phyloP scores from a whole-genome alignment of 306 rosid genomes.

The Carpinus fangiana region DNA sequence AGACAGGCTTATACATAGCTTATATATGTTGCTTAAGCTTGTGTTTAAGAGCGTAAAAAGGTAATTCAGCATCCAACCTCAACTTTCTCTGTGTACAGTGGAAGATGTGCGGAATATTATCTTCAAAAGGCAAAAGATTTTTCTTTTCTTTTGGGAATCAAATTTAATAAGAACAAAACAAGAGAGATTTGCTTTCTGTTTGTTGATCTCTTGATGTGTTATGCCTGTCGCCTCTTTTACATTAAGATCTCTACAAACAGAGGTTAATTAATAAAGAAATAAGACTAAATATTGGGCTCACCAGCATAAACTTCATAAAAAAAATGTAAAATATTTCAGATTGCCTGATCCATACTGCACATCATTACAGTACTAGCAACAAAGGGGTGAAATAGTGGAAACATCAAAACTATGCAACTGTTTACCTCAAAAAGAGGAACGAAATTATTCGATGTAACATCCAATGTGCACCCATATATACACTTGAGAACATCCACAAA shows the following conservation, averaged over 20 bases:
- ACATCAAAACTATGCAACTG: neutral
- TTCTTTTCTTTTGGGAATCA: neutral
- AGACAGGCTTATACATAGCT: too few relatives aligned
- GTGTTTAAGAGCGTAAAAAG: neutral
- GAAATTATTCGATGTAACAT: slow-evolving; percentile 49
- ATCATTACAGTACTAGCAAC: slow-evolving; percentile 7
- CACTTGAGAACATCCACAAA: slow-evolving; percentile 64
- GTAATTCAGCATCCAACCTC: neutral
- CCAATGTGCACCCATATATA: slow-evolving; percentile 44
- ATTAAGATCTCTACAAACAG: neutral
- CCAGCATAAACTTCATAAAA: slow-evolving; percentile 15
- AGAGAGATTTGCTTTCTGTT: neutral
- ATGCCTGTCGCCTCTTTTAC: neutral
- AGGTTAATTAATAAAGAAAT: neutral
- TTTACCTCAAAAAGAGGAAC: slow-evolving; percentile 70
- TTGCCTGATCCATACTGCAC: slow-evolving; percentile 17
- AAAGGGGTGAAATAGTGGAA: slow-evolving; percentile 1
- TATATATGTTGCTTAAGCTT: neutral
- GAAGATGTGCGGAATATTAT: neutral
- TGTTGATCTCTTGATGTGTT: neutral
- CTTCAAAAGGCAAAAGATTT: neutral
- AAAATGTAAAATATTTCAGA: slow-evolving; percentile 1
- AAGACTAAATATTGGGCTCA: neutral
- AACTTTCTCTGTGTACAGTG: neutral
- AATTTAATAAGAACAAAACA: neutral